phyloP scores from a whole-genome alignment of 75 land plant species.

The Sequoiadendron giganteum region DNA sequence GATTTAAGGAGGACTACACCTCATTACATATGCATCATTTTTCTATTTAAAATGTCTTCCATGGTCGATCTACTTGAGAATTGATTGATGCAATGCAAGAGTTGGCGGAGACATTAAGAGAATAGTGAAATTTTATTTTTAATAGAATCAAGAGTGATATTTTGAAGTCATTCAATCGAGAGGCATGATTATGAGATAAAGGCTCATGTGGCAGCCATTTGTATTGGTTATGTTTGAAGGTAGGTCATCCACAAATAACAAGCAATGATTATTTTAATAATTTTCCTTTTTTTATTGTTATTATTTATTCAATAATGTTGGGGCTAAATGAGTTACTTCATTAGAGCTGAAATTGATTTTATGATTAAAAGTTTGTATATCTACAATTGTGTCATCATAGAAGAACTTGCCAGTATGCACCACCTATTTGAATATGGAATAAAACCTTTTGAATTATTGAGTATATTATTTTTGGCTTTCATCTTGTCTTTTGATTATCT shows the following conservation, averaged over 20 bases:
- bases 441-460: not conserved
- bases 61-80: not conserved
- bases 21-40: not conserved
- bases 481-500: not conserved
- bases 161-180: not conserved
- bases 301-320: conserved; percentile 11
- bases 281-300: conserved; percentile 8
- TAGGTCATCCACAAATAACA: conserved; percentile 1
- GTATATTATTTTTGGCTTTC: not conserved
- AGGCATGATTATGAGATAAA: not conserved
- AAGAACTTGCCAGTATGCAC: not conserved
- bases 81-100: conserved; percentile 5
- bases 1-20: conserved; percentile 34
- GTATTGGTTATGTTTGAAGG: conserved; percentile 3
- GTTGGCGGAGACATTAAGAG: conserved; percentile 12
- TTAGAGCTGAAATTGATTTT: not conserved
- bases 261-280: conserved; percentile 3
- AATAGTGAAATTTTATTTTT: too few relatives aligned
- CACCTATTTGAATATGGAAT: not conserved
- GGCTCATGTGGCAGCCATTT: not conserved
- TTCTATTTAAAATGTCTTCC: conserved; percentile 5
- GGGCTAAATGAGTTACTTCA: conserved; percentile 7
- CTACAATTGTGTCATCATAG: not conserved
- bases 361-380: not conserved
- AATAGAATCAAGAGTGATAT: conserved; percentile 2